Evolutionary conservation across 768 basidiomycete species (phyloP).

Genomic region (Cytidiella melzeri): DNA sequence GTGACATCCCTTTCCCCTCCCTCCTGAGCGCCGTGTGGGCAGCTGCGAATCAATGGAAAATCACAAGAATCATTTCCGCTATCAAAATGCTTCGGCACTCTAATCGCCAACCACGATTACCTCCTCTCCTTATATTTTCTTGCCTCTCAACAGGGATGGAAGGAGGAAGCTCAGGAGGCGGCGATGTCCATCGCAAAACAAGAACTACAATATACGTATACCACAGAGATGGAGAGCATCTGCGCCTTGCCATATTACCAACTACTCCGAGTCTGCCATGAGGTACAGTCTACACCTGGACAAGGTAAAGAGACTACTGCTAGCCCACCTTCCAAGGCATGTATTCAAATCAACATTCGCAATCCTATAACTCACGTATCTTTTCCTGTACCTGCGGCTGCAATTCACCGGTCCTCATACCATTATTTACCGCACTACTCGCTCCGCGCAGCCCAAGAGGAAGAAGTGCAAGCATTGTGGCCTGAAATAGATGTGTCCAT

Average conservation of each 20-base stretch:
- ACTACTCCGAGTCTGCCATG: constrained; percentile 4
- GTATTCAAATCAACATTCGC: background rate
- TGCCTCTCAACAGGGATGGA: constrained; percentile 5
- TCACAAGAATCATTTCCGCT: too few relatives aligned
- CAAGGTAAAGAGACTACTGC: too few relatives aligned
- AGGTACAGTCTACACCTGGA: too few relatives aligned
- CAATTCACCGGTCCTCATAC: background rate
- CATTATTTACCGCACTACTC: background rate
- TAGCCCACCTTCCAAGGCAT: background rate
- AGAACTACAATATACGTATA: constrained; percentile 5
- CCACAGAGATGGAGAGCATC: constrained; percentile 10
- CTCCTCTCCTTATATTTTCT: constrained; percentile 8
- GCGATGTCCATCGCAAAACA: background rate
- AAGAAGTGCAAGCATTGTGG: background rate
- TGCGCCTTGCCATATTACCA: constrained; percentile 4
- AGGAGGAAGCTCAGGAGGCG: background rate
- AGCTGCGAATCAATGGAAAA: too few relatives aligned
- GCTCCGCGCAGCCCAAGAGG: background rate
- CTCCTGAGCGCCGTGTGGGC: too few relatives aligned
- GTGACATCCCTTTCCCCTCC: background rate
- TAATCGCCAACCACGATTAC: background rate
- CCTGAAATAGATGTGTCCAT: too few relatives aligned
- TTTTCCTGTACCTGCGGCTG: background rate
- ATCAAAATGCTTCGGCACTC: background rate
- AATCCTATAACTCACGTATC: background rate